Evolutionary conservation across 805 yeast species (phyloP), one percentile per base, ranked within the genome.

Genomic region (Starmerella kuoi): DNA sequence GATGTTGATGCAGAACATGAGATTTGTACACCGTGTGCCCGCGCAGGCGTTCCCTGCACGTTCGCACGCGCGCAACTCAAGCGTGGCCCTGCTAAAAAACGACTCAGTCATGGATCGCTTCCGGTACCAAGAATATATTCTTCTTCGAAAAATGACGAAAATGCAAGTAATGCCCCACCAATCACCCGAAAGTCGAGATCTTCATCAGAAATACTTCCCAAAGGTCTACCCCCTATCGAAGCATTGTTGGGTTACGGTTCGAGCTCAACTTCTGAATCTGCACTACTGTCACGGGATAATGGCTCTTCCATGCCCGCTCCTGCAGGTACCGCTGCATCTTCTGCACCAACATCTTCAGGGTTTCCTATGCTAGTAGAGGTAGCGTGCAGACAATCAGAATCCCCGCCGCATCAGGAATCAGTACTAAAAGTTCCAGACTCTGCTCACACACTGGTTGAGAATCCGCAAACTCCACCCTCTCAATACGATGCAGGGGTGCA

Each of bases 61-160:
- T 75, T 74, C 51, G 65, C 72, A 20, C 63, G 80, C 26, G 61
- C 71, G 21, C 81, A 79, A 22, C 61, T 75, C 55, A 75, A 76
- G 49, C 61, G 81, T 41, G 81, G 81, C 1, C 81, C 81, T 3
- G 65, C 76, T 1, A 74, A 73, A 51, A 75, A 78, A 22, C 47
- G 47, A n/a, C 39, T 46, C 25, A 42, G 50, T 37, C 46, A 31
- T 32, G 34, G 40, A 9, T 6, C 35, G 22, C 8, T 15, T n/a
- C 25, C 35, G 31, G 9, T 21, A 31, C 35, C 36, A n/a, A n/a
- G 18, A 11, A 30, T 15, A 8, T 15, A 9, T 9, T 14, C 28
- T 9, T 11, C 28, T 14, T 25, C 28, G 14, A 9, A 25, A 14
- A 25, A 9, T 25, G 9, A 11, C 28, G 28, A 25, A 25, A 25